Base-by-base conservation (phyloP, 2,329 filamentous ascomycete species). In the Aspergillus sp. region DNA sequence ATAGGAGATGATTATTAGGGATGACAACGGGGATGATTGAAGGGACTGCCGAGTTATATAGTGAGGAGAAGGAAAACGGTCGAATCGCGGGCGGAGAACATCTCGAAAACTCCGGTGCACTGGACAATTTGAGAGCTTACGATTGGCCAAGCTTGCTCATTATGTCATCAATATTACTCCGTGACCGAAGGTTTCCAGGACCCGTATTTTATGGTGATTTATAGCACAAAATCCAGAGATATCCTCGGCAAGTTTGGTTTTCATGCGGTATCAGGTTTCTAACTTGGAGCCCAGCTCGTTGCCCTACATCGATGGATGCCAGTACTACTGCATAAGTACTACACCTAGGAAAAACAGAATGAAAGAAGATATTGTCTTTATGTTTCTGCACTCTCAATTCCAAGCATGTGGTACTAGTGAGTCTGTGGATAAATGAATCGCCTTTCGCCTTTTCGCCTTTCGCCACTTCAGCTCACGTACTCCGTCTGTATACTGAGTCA, bases 41-140 rank as follows among this genome's bases (percentile, higher is more conserved):
- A 41, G 34, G 11, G 34, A 41, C 11, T 15, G 34, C 5, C 11
- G 11, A 41, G 15, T 66, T 62, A 64, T 68, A 65, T 66, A 65
- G 28, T 43, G 17, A 25, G 41, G 49, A 57, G 63, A 65, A 59
- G 64, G 68, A 70, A 69, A 65, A 64, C 60, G 57, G 62, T 66
- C 64, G 66, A 67, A 69, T 45, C 22, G 54, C 34, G 53, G 62
- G 69, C 68, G 63, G 66, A 66, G 67, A 63, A 62, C 63, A 54
- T 46, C 56, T 60, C 63, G 62, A 69, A 73, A 71, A 68, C 68
- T 68, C 70, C 68, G 63, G 64, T 19, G 19, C 19, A 19, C 19
- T 28, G 4, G 64, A 31, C 46, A 54, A 60, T 59, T 60, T 48
- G 2, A 23, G 22, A n/a, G 1, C 13, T 15, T 23, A 11, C 62